Evolutionary conservation across 1,284 basidiomycete genomes (phyloP).

Genomic region (Sanguinoderma infundibulare): DNA sequence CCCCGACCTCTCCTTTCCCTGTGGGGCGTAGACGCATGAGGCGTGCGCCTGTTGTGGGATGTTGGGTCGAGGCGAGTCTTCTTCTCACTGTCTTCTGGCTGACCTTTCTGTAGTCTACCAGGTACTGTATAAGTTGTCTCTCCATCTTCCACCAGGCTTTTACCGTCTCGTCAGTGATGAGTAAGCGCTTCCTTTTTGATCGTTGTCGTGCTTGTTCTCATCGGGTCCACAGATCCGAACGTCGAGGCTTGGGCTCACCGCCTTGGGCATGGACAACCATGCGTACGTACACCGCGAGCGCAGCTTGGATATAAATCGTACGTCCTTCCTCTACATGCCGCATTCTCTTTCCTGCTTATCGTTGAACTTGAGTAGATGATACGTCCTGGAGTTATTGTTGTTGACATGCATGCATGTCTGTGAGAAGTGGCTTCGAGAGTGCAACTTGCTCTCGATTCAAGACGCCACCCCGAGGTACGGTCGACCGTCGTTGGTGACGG

Average conservation of each 20-base stretch:
- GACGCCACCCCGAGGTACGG: conserved; percentile 16
- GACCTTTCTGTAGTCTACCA: background rate
- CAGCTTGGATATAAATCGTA: no score
- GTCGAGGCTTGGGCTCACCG: no score
- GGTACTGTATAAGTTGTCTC: background rate
- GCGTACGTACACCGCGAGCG: no score
- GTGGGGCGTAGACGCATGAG: no score
- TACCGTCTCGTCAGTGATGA: background rate
- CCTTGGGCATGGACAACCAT: no score
- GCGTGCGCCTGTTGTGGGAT: background rate
- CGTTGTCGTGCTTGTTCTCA: background rate
- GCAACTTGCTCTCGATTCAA: conserved; percentile 13
- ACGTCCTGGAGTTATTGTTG: background rate
- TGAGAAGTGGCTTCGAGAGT: conserved; percentile 5
- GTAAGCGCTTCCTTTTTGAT: background rate
- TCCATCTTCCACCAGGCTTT: background rate
- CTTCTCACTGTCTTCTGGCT: background rate
- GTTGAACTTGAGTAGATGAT: no score
- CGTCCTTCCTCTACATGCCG: no score
- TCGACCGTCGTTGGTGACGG: background rate
- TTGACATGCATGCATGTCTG: background rate
- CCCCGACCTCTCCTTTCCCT: background rate
- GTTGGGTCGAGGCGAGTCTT: background rate
- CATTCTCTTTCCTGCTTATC: no score
- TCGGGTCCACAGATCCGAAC: no score